Evolutionary conservation across 768 basidiomycete genomes (phyloP), one percentile per base, ranked within the genome.

Genomic region (Tremella mesenterica): DNA sequence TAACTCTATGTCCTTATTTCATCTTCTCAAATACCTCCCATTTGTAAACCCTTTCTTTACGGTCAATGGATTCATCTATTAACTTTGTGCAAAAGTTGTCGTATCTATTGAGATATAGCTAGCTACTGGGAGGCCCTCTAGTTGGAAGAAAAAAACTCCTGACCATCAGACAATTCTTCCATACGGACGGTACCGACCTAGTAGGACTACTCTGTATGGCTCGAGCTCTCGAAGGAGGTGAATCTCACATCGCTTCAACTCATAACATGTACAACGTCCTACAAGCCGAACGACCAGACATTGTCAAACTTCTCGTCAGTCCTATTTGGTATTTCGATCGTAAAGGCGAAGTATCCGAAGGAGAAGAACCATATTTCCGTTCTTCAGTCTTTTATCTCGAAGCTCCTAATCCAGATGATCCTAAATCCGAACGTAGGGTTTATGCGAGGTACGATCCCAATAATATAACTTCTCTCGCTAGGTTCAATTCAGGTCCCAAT

Each of bases 271-370:
- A 58, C 57, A 73, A 73, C 58, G 56, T 59, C 16, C 46, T 73
- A 5, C 66, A 70, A 53, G 54, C 52, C 25, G 65, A 72, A 48
- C 47, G 65, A 26, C 72, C 72, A 1, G 71, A 73, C 38, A 64
- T 64, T 0, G 65, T 63, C n/a, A 52, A 68, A 50, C 21, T 56
- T 31, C 51, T 73, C 28, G 53, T 59, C 21, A 52, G 53, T 44
- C 69, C 70, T 2, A 63, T 61, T 21, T 73, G 70, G 71, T 71
- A 71, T 58, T 71, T 64, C 60, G 71, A 73, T 47, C 52, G 72
- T 5, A 73, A 73, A 47, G 72, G 72, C 8, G 72, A 73, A 49
- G 59, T 61, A 26, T 63, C 64, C 4, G 59, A 68, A 29, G 72
- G 72, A 8, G 58, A 72, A 48, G 56, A 59, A 4, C 57, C 51